phyloP scores from a whole-genome alignment of 2,329 filamentous ascomycete species.

The Colletotrichum tropicale region DNA sequence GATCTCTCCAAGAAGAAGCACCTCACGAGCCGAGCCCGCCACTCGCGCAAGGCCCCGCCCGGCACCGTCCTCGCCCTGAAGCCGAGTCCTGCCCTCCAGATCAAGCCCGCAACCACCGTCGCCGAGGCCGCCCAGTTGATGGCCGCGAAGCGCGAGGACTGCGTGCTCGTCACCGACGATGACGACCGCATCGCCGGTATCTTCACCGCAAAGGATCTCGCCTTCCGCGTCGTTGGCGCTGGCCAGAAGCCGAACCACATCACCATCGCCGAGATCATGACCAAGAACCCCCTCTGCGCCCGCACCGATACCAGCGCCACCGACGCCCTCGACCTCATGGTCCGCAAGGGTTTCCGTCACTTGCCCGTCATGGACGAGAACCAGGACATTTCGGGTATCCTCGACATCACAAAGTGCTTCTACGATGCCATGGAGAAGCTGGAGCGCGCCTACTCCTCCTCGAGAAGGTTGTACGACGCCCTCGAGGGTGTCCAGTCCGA shows the following conservation, averaged over 20 bases:
- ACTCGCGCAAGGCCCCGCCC: conserved; percentile 90
- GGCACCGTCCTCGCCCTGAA: conserved; percentile 95
- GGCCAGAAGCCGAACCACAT: conserved; percentile 89
- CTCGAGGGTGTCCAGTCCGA: conserved; percentile 98
- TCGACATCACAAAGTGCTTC: conserved; percentile 99
- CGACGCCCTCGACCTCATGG: conserved; percentile 97
- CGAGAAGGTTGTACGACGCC: conserved; percentile 96
- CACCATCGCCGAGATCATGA: conserved; percentile 99
- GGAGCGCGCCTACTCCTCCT: conserved; percentile 95
- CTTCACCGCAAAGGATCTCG: conserved; percentile 98
- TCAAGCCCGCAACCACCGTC: conserved; percentile 93
- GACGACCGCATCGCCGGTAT: conserved; percentile 98
- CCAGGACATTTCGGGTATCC: conserved; percentile 96
- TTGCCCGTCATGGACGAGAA: conserved; percentile 99
- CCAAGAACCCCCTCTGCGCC: conserved; percentile 97
- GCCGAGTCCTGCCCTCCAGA: conserved; percentile 94
- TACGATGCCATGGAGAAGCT: conserved; percentile 99
- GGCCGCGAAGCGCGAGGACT: conserved; percentile 98
- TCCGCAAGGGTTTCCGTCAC: conserved; percentile 96
- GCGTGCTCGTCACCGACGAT: conserved; percentile 95
- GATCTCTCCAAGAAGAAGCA: conserved; percentile 98
- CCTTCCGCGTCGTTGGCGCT: conserved; percentile 92
- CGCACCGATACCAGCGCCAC: conserved; percentile 98
- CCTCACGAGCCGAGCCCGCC: conserved; percentile 76
- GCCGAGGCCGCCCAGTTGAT: conserved; percentile 97